These are phyloP conservation scores for Cladosporium sp. DNA, from an alignment of 2,329 filamentous ascomycete genomes.

Conservation along the genomic window DNA sequence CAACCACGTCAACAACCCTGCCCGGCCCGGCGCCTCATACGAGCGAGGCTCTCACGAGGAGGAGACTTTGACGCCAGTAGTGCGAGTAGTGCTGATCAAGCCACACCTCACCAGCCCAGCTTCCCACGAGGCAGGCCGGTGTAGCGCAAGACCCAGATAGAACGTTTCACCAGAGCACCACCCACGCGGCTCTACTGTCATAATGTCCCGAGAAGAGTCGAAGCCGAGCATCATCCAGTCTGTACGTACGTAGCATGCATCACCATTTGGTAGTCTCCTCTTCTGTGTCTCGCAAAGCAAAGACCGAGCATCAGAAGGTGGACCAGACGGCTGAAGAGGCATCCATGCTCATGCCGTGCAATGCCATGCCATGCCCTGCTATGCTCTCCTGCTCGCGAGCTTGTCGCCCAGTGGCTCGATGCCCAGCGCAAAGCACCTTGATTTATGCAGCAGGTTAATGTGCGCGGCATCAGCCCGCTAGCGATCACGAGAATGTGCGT, in stretches of 20 bases:
- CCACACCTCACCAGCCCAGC: background rate
- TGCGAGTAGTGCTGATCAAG: background rate
- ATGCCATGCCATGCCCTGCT: background rate
- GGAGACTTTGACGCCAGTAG: background rate
- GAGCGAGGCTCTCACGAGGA: background rate
- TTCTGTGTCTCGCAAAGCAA: too few relatives aligned
- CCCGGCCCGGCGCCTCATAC: background rate
- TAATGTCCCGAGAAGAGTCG: conserved; percentile 5
- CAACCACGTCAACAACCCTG: conserved; percentile 8
- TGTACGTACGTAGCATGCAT: too few relatives aligned
- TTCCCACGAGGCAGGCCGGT: background rate
- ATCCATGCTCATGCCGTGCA: background rate
- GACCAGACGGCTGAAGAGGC: background rate
- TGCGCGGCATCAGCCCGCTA: conserved; percentile 4
- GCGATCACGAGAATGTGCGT: background rate
- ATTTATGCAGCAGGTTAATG: background rate
- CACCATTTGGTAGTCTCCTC: too few relatives aligned
- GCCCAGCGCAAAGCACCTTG: background rate
- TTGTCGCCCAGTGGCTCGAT: background rate
- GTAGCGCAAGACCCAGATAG: background rate
- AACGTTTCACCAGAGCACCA: conserved; percentile 4
- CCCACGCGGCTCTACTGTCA: background rate
- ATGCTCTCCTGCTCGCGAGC: background rate
- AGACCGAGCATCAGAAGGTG: too few relatives aligned
- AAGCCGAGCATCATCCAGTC: background rate